Evolutionary conservation across 345 rosid genomes (phyloP).

Genomic region (Sapria himalayana): DNA sequence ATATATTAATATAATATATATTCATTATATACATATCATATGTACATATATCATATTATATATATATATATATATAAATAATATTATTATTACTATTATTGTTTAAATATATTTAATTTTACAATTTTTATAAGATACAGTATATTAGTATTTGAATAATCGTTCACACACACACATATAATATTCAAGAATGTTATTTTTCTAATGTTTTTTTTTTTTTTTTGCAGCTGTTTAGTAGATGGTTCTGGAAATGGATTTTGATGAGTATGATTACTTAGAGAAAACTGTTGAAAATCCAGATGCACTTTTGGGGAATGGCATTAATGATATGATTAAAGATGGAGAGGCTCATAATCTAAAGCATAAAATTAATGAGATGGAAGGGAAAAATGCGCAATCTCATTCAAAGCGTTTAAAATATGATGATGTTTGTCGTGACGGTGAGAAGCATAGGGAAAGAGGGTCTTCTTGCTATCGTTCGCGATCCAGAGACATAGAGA

Average conservation of each 20-base stretch:
- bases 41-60: constrained; percentile 1
- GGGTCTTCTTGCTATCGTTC: constrained; percentile 28
- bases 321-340: constrained; percentile 19
- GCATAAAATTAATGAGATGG: constrained; percentile 32
- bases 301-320: constrained; percentile 26
- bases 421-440: constrained; percentile 28
- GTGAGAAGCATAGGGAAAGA: constrained; percentile 21
- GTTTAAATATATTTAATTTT: no score
- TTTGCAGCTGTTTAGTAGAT: background rate
- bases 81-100: no score
- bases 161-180: background rate
- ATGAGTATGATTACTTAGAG: constrained; percentile 91
- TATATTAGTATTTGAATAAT: no score
- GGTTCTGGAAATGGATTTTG: constrained; percentile 44
- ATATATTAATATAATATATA: no score
- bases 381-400: constrained; percentile 17
- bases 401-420: constrained; percentile 35
- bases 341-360: constrained; percentile 36
- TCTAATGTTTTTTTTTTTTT: constrained; percentile 1
- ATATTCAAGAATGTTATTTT: background rate
- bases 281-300: constrained; percentile 66
- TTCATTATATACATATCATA: constrained; percentile 3
- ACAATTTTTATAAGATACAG: no score
- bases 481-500: constrained; percentile 57
- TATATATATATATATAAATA: constrained; percentile 5